A percentile compares a stretch with the other conserved stretches of the same genome.
These are phyloP conservation scores for Lathyrus sativus DNA, from an alignment of 306 rosid genomes.

Conservation along the genomic window DNA sequence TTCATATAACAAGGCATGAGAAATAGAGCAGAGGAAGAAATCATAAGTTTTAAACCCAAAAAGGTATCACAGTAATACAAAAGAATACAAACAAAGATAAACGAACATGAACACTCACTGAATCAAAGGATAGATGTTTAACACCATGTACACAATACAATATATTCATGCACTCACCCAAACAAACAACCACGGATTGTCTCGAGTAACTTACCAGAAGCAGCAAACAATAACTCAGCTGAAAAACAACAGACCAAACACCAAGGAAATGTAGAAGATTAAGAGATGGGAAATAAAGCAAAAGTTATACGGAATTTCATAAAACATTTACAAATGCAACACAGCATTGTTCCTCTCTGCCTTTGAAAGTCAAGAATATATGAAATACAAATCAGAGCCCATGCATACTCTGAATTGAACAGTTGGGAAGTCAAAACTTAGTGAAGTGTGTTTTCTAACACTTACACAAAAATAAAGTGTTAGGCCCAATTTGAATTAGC, in stretches of 20 bases:
- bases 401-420: background rate
- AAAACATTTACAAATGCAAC: background rate
- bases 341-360: background rate
- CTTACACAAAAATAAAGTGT: background rate
- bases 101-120: background rate
- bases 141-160: background rate
- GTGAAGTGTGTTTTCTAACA: background rate
- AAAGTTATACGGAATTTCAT: background rate
- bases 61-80: background rate
- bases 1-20: background rate
- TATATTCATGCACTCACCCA: background rate
- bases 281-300: slow-evolving; percentile 9
- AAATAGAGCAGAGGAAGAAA: background rate
- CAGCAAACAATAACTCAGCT: background rate
- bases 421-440: background rate
- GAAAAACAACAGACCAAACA: background rate
- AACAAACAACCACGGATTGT: background rate
- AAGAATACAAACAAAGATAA: background rate
- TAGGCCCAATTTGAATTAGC: background rate
- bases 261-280: background rate
- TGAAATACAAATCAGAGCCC: background rate
- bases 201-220: background rate
- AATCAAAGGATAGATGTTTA: background rate
- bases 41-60: background rate
- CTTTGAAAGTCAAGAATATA: background rate